A percentile compares a stretch with the other conserved stretches of the same genome.
Conservation (phyloP, 164 flowering plant genomes). For the Chimonanthus salicifolius region DNA sequence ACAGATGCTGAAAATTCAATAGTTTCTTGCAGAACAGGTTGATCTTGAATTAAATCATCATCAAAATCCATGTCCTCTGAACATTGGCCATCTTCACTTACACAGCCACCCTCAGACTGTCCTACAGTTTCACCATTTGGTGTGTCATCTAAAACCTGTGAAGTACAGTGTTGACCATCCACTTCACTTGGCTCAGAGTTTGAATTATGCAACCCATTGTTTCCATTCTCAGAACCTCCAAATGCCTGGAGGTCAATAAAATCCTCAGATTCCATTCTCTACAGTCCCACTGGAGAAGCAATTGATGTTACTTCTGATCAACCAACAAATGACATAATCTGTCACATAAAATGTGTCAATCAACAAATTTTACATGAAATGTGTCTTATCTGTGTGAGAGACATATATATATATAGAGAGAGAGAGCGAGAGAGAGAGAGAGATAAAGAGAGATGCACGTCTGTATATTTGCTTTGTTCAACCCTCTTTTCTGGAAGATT, state of each 20-base stretch:
- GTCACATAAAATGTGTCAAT: no score
- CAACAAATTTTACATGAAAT: no score
- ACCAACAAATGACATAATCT: not conserved
- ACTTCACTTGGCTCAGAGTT: constrained; percentile 15
- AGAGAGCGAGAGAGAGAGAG: not conserved
- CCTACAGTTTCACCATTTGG: constrained; percentile 17
- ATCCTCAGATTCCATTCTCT: constrained; percentile 46
- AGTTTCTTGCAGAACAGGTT: constrained; percentile 17
- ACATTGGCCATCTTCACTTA: constrained; percentile 16
- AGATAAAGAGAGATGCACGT: not conserved
- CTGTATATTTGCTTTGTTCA: no score
- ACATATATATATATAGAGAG: no score
- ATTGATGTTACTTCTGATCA: not conserved
- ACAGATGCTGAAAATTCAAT: constrained; percentile 26
- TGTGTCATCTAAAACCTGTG: constrained; percentile 18
- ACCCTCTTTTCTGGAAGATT: no score
- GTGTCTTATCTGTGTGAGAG: not conserved
- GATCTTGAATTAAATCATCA: constrained; percentile 15
- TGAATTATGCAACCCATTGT: constrained; percentile 16
- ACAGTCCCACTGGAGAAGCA: not conserved
- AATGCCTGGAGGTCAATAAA: constrained; percentile 26
- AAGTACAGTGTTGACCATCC: constrained; percentile 16
- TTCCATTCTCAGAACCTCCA: constrained; percentile 21
- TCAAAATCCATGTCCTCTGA: constrained; percentile 16
- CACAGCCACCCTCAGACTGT: constrained; percentile 10